Conservation (phyloP, 768 basidiomycete genomes). For the Lanmaoa pseudosensibilis region DNA sequence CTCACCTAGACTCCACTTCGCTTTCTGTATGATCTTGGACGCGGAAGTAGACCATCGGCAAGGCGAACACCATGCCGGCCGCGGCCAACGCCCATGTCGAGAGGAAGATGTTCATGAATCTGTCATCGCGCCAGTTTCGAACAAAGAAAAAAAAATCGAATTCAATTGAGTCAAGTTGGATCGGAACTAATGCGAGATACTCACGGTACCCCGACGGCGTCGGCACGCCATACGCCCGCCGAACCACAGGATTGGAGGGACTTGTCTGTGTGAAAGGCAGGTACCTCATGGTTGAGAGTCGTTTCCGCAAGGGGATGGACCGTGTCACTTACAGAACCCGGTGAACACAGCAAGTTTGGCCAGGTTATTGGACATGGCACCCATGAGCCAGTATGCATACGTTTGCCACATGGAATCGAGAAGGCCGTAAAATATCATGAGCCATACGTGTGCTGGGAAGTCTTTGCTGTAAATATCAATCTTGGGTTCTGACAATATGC, state of each 20-base stretch:
- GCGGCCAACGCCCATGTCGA: constrained; percentile 72
- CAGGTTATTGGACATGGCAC: constrained; percentile 83
- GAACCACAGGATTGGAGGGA: constrained; percentile 74
- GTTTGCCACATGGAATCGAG: constrained; percentile 88
- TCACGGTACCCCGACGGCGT: constrained; percentile 62
- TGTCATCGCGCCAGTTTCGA: constrained; percentile 2
- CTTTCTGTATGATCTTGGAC: constrained; percentile 57
- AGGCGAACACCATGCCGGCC: constrained; percentile 61
- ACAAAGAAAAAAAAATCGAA: neutral
- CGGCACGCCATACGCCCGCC: constrained; percentile 71
- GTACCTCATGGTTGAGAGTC: neutral
- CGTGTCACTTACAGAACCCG: constrained; percentile 67
- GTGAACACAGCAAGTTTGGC: constrained; percentile 77
- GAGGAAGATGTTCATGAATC: constrained; percentile 71
- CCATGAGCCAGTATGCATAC: constrained; percentile 81
- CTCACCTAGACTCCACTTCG: constrained; percentile 54
- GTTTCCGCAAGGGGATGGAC: neutral
- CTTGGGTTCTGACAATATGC: constrained; percentile 36
- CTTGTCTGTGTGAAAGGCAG: constrained; percentile 55
- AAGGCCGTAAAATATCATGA: constrained; percentile 74
- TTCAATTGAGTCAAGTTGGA: neutral
- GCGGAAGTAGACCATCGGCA: constrained; percentile 74
- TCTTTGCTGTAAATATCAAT: constrained; percentile 60
- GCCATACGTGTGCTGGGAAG: constrained; percentile 57
- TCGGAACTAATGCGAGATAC: constrained; percentile 25